Conservation (phyloP, 129 eudicot genomes). For the Flaveria robusta region DNA sequence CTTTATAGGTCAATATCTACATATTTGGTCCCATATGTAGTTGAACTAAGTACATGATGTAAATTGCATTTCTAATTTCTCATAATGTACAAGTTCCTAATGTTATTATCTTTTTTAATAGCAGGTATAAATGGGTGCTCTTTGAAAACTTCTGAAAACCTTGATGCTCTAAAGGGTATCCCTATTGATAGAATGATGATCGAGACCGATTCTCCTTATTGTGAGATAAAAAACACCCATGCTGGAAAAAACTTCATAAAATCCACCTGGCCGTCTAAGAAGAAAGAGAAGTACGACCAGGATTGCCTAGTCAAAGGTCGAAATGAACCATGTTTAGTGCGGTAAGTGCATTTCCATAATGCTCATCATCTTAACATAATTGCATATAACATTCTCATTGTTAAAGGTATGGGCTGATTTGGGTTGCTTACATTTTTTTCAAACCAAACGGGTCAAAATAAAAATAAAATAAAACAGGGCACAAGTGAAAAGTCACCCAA, state of each 20-base stretch:
- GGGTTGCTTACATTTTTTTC: not conserved
- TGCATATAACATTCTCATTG: slow-evolving; percentile 7
- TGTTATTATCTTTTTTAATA: not conserved
- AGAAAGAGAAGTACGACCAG: slow-evolving; percentile 86
- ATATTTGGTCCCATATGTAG: slow-evolving; percentile 10
- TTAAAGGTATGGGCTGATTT: not conserved
- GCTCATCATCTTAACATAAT: not conserved
- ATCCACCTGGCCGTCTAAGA: slow-evolving; percentile 89
- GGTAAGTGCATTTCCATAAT: slow-evolving; percentile 52
- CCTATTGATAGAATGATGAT: slow-evolving; percentile 92
- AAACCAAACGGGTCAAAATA: not conserved
- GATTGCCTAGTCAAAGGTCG: slow-evolving; percentile 91
- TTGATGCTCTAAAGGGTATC: slow-evolving; percentile 83
- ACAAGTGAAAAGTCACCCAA: not conserved
- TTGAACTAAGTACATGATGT: slow-evolving; percentile 12
- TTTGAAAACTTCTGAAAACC: slow-evolving; percentile 76
- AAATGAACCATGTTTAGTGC: slow-evolving; percentile 90
- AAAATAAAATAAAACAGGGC: not conserved
- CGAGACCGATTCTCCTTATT: slow-evolving; percentile 98
- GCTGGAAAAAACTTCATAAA: slow-evolving; percentile 71
- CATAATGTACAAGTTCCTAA: slow-evolving; percentile 1
- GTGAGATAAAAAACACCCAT: slow-evolving; percentile 95
- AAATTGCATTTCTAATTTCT: not conserved
- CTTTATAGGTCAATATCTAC: slow-evolving; percentile 61
- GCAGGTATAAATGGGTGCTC: slow-evolving; percentile 97